Conservation (phyloP, 768 basidiomycete genomes). For the Mycena rebaudengoi region DNA sequence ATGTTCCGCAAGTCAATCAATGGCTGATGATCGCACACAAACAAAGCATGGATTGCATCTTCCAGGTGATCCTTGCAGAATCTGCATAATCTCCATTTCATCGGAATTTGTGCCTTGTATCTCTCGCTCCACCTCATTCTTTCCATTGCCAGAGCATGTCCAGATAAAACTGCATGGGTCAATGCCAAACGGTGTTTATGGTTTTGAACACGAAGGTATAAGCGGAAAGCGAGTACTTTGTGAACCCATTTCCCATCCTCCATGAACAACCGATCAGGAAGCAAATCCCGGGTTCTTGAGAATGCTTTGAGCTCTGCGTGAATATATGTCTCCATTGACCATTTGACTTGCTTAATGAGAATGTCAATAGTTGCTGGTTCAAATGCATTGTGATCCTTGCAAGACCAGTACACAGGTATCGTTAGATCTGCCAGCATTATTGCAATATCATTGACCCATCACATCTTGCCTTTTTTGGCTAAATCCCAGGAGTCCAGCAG, state of each 20-base stretch:
- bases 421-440: not conserved
- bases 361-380: not conserved
- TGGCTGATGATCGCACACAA: not conserved
- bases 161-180: not conserved
- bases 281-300: not conserved
- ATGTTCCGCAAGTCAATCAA: not conserved
- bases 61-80: constrained; percentile 8
- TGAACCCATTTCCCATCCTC: not conserved
- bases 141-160: constrained; percentile 6
- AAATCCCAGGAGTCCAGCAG: too few species aligned
- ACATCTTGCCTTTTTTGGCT: too few species aligned
- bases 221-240: not conserved
- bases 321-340: not conserved
- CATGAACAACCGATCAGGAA: not conserved
- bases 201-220: not conserved
- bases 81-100: constrained; percentile 1
- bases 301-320: not conserved
- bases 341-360: not conserved
- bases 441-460: constrained; percentile 1
- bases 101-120: not conserved
- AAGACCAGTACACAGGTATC: not conserved
- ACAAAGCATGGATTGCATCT: not conserved
- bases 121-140: not conserved
- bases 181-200: too few species aligned
- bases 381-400: not conserved